These are phyloP conservation scores for Mycena vulgaris DNA, from an alignment of 768 basidiomycete genomes.

Conservation along the genomic window DNA sequence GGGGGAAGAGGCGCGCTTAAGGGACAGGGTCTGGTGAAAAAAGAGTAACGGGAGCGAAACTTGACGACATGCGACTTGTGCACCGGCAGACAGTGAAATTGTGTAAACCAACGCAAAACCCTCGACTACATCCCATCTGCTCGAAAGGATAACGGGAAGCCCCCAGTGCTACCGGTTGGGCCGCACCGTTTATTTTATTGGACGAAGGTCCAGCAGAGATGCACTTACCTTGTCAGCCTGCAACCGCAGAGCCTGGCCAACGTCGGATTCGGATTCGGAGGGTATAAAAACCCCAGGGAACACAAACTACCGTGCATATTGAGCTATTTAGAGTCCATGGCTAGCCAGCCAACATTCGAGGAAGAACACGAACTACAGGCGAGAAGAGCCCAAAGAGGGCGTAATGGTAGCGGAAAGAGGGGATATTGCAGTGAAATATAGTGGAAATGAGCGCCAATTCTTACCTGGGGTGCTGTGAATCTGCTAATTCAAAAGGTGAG, in stretches of 20 bases:
- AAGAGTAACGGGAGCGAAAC: constrained; percentile 1
- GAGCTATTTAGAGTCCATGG: constrained; percentile 2
- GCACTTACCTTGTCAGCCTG: constrained; percentile 5
- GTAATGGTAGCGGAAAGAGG: background rate
- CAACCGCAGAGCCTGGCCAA: background rate
- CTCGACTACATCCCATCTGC: background rate
- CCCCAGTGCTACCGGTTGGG: background rate
- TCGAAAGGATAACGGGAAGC: background rate
- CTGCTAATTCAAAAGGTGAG: too few species aligned
- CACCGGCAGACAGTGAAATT: background rate
- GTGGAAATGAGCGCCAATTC: background rate
- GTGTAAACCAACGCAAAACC: background rate
- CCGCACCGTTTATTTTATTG: constrained; percentile 3
- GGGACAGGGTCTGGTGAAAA: background rate
- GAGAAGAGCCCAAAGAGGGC: background rate
- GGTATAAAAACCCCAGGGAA: constrained; percentile 5
- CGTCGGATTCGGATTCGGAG: constrained; percentile 3
- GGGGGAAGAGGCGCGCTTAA: constrained; percentile 1
- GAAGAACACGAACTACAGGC: constrained; percentile 5
- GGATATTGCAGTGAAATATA: background rate
- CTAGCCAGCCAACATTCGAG: constrained; percentile 2
- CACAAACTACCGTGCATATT: background rate
- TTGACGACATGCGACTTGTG: background rate
- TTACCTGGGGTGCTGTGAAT: background rate
- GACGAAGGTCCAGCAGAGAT: constrained; percentile 2